Percentiles rank a stretch among this genome's conserved stretches.
phyloP scores from a whole-genome alignment of 352 stramenopile genomes.

The Peronospora farinosa region DNA sequence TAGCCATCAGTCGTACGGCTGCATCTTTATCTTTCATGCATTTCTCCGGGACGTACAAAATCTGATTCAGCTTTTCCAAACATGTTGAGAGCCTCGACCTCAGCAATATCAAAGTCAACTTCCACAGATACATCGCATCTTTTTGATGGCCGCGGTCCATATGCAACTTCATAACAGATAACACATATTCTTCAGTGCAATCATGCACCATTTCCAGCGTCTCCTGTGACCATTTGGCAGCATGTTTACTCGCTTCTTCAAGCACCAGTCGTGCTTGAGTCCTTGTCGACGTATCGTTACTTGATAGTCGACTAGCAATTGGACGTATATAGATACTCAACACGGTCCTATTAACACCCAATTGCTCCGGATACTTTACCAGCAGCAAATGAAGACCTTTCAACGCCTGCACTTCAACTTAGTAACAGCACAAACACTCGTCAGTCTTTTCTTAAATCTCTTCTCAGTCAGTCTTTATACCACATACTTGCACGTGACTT shows the following conservation, averaged over 20 bases:
- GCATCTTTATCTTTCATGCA: constrained; percentile 45
- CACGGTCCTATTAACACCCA: constrained; percentile 21
- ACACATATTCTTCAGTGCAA: constrained; percentile 41
- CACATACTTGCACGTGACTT: constrained; percentile 57
- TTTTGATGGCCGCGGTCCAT: constrained; percentile 34
- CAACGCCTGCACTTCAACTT: constrained; percentile 59
- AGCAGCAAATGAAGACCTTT: constrained; percentile 49
- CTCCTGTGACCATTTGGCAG: constrained; percentile 30
- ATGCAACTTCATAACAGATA: constrained; percentile 52
- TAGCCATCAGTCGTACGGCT: constrained; percentile 38
- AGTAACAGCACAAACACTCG: constrained; percentile 5
- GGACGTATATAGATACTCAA: constrained; percentile 47
- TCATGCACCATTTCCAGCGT: constrained; percentile 30
- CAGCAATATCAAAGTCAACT: constrained; percentile 45
- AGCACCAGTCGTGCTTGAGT: constrained; percentile 43
- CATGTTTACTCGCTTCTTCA: constrained; percentile 36
- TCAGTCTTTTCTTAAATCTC: constrained; percentile 6
- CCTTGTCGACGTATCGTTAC: constrained; percentile 41
- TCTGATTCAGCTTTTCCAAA: constrained; percentile 39
- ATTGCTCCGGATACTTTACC: constrained; percentile 42
- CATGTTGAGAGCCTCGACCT: constrained; percentile 34
- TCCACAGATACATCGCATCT: constrained; percentile 52
- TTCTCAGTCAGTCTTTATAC: neutral
- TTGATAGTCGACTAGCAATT: constrained; percentile 47
- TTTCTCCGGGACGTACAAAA: constrained; percentile 52